Evolutionary conservation across 306 rosid genomes (phyloP), one percentile per base, ranked within the genome.

Genomic region (Pachyrhizus erosus): DNA sequence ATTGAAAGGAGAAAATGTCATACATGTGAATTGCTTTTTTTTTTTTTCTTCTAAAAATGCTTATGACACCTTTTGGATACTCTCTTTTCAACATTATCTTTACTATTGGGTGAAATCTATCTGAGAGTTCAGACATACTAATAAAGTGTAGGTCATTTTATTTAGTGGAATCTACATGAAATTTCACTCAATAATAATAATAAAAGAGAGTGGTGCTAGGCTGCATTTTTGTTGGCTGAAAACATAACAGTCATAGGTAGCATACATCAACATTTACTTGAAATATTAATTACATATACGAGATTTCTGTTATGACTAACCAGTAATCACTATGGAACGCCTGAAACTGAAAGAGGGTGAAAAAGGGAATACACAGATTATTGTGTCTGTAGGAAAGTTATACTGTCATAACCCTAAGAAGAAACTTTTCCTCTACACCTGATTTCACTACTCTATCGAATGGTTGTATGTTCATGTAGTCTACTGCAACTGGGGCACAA

Each of bases 21-120:
- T 61, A 60, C 40, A 48, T 87, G 90, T 87, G 84, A 71, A 85
- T 82, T 68, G 1, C 37, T 42, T 45, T 29, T 40, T 70, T 18
- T 60, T 26, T 29, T 20, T 57, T 24, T 6, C 0, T 9, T 62
- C 70, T 67, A 68, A 9, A 40, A 39, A 20, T 13, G 70, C 43
- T 62, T 15, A 60, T 18, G 24, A 9, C 65, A 23, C 14, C 7
- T 65, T 34, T 65, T 1, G n/a, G n/a, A 34, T 33, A 18, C 70
- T 15, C 42, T 27, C 18, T 65, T 33, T 65, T 15, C 46, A 27
- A 65, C 21, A 15, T 60, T 11, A 60, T 60, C 34, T 60, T 24
- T 11, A 60, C 17, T 60, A 57, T 57, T 57, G 13, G 21, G 42
- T 62, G 70, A 62, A 29, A 15, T 62, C 40, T 29, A 62, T 29